These are phyloP conservation scores for Candida ortonii DNA, from an alignment of 805 yeast genomes.

Conservation along the genomic window DNA sequence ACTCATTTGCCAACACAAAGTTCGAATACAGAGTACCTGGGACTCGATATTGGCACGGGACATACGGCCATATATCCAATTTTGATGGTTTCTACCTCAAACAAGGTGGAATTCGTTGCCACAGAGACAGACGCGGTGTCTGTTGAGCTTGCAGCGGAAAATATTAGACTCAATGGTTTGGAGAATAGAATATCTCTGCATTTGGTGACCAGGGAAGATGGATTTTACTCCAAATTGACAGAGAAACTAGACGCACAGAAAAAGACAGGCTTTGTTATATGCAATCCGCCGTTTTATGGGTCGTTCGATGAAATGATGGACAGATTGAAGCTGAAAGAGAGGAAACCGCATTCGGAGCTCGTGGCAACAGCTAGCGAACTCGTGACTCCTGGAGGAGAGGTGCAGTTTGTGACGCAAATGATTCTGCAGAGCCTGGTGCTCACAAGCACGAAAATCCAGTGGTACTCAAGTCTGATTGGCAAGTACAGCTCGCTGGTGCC, in stretches of 20 bases:
- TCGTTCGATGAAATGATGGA: slow-evolving; percentile 33
- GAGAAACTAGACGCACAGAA: slow-evolving; percentile 3
- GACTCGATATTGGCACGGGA: slow-evolving; percentile 51
- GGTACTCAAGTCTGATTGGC: slow-evolving; percentile 39
- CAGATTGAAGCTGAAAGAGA: slow-evolving; percentile 25
- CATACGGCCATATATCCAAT: slow-evolving; percentile 47
- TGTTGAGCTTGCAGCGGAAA: slow-evolving; percentile 28
- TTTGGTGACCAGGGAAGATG: slow-evolving; percentile 16
- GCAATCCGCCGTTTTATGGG: slow-evolving; percentile 54
- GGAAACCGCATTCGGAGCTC: slow-evolving; percentile 6
- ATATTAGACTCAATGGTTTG: slow-evolving; percentile 30
- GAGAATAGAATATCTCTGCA: slow-evolving; percentile 17
- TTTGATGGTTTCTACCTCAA: slow-evolving; percentile 28
- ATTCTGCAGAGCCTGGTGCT: slow-evolving; percentile 30
- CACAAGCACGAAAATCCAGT: slow-evolving; percentile 18
- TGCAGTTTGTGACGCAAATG: slow-evolving; percentile 36
- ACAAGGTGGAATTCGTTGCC: slow-evolving; percentile 30
- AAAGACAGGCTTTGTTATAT: slow-evolving; percentile 36
- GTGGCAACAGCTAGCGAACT: slow-evolving; percentile 40
- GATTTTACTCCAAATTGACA: slow-evolving; percentile 9
- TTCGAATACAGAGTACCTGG: slow-evolving; percentile 13
- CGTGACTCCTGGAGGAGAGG: slow-evolving; percentile 46
- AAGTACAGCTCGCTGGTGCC: slow-evolving; percentile 17
- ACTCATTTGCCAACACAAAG: slow-evolving; percentile 2
- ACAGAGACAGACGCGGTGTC: slow-evolving; percentile 42